phyloP scores from a whole-genome alignment of 805 yeast genomes.

The Wickerhamomyces bisporus region DNA sequence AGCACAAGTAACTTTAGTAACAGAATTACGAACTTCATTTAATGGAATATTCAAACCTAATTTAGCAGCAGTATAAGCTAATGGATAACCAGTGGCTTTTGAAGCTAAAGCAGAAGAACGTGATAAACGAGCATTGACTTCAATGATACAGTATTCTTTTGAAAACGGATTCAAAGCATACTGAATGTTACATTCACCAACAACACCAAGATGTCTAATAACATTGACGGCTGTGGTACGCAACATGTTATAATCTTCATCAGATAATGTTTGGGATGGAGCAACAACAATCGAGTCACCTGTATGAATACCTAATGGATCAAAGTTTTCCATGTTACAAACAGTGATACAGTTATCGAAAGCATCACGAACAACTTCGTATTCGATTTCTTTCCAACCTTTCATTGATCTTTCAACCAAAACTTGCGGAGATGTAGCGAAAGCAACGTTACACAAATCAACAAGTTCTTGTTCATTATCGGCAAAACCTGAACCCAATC shows the following conservation, averaged over 20 bases:
- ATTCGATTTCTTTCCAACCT: slow-evolving; percentile 99
- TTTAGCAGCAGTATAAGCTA: slow-evolving; percentile 97
- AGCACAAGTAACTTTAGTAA: slow-evolving; percentile 90
- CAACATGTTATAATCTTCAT: slow-evolving; percentile 96
- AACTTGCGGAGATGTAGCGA: slow-evolving; percentile 95
- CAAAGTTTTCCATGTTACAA: slow-evolving; percentile 98
- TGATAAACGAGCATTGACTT: slow-evolving; percentile 95
- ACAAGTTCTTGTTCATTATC: slow-evolving; percentile 78
- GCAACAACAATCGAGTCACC: slow-evolving; percentile 99
- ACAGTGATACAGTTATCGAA: slow-evolving; percentile 97
- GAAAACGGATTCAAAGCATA: slow-evolving; percentile 92
- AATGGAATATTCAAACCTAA: slow-evolving; percentile 89
- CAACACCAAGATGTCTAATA: slow-evolving; percentile 95
- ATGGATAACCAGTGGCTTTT: slow-evolving; percentile 97
- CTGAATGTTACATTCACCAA: slow-evolving; percentile 98
- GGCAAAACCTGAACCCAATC: slow-evolving; percentile 97
- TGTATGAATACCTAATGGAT: slow-evolving; percentile 97
- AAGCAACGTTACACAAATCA: slow-evolving; percentile 83
- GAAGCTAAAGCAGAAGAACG: slow-evolving; percentile 99
- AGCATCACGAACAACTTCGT: slow-evolving; percentile 97
- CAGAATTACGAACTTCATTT: slow-evolving; percentile 87
- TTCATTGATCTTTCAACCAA: slow-evolving; percentile 94
- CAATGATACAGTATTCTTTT: slow-evolving; percentile 94
- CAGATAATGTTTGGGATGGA: slow-evolving; percentile 95
- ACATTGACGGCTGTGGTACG: slow-evolving; percentile 97